These are phyloP conservation scores for Echria macrotheca DNA, from an alignment of 495 filamentous ascomycete genomes.

Conservation along the genomic window DNA sequence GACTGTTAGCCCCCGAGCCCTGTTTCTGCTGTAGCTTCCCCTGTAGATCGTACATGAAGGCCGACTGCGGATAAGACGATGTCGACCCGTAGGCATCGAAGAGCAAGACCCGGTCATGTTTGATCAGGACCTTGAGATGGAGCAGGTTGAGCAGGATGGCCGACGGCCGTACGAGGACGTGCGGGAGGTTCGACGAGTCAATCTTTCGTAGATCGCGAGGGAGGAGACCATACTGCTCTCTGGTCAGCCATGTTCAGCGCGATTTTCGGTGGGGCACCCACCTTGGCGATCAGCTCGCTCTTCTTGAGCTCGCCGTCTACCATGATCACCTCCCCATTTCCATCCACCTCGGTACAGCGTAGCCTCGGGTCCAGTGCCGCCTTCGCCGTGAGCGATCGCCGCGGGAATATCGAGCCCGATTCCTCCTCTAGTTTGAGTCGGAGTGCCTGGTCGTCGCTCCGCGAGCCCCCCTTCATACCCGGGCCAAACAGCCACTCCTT, in stretches of 20 bases:
- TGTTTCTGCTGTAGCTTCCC: slow-evolving; percentile 55
- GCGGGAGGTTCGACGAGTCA: slow-evolving; percentile 94
- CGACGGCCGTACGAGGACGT: slow-evolving; percentile 89
- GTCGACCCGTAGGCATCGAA: slow-evolving; percentile 96
- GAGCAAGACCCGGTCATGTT: slow-evolving; percentile 85
- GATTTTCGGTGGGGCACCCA: slow-evolving; percentile 35
- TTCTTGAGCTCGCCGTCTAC: slow-evolving; percentile 97
- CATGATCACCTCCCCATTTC: slow-evolving; percentile 87
- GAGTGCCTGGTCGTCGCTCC: slow-evolving; percentile 48
- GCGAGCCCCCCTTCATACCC: slow-evolving; percentile 27
- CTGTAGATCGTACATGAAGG: slow-evolving; percentile 90
- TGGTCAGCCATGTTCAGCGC: neutral
- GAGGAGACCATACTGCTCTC: slow-evolving; percentile 77
- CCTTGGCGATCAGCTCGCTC: slow-evolving; percentile 91
- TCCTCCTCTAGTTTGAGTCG: slow-evolving; percentile 44
- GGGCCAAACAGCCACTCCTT: slow-evolving; percentile 52
- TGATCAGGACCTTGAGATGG: slow-evolving; percentile 89
- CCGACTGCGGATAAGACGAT: slow-evolving; percentile 88
- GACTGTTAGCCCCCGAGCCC: slow-evolving; percentile 42
- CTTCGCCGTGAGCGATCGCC: slow-evolving; percentile 61
- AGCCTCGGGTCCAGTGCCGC: slow-evolving; percentile 74
- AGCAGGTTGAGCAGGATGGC: slow-evolving; percentile 93
- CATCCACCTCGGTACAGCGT: slow-evolving; percentile 91
- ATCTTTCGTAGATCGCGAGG: slow-evolving; percentile 97
- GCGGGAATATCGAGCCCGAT: slow-evolving; percentile 50